phyloP scores from a whole-genome alignment of 2,329 filamentous ascomycete species.

The Myriangium duriaei region DNA sequence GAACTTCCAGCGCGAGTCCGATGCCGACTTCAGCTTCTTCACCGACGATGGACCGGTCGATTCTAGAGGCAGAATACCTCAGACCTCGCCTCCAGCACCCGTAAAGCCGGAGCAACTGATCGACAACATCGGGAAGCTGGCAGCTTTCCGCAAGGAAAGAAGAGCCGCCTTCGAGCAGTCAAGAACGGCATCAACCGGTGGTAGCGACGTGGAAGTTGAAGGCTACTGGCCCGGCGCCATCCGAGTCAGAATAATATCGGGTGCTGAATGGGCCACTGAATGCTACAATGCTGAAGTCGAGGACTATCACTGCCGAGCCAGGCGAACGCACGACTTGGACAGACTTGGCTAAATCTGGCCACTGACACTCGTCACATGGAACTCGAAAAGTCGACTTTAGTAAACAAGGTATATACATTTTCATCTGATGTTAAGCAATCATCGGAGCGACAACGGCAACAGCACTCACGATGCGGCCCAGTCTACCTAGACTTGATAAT shows the following conservation, averaged over 20 bases:
- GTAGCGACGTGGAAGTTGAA: conserved; percentile 31
- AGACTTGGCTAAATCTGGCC: too few species aligned
- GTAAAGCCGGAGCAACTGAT: conserved; percentile 16
- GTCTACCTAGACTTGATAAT: conserved; percentile 10
- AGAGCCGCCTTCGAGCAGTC: conserved; percentile 35
- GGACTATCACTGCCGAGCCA: too few species aligned
- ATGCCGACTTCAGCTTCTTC: conserved; percentile 47
- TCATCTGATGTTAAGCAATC: too few species aligned
- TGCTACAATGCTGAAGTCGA: too few species aligned
- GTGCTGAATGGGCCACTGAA: conserved; percentile 11
- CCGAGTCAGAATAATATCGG: conserved; percentile 11
- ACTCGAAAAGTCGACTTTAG: too few species aligned
- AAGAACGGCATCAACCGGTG: conserved; percentile 16
- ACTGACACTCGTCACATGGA: too few species aligned
- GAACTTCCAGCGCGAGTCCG: conserved; percentile 46
- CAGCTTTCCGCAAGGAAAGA: conserved; percentile 40
- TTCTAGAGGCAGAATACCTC: too few species aligned
- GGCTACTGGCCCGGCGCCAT: conserved; percentile 46
- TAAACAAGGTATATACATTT: too few species aligned
- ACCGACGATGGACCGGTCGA: conserved; percentile 35
- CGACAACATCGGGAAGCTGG: conserved; percentile 43
- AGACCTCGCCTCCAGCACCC: conserved; percentile 5
- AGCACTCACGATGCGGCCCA: too few species aligned
- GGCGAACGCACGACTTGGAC: too few species aligned
- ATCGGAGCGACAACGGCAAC: too few species aligned